Conservation (phyloP, 805 yeast genomes). For the Wickerhamomyces mucosus region DNA sequence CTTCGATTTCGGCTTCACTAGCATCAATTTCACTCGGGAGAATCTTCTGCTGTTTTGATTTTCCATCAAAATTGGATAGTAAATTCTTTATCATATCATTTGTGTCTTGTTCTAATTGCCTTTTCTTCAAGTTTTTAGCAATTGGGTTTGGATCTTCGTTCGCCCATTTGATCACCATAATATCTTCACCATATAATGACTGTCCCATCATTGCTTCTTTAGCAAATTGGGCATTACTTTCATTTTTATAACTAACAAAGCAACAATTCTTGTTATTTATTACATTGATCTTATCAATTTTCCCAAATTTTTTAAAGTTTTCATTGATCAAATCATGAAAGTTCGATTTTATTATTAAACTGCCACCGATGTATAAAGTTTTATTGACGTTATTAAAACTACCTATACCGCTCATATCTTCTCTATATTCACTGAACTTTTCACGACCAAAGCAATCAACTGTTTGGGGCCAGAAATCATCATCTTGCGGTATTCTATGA, state of each 20-base stretch:
- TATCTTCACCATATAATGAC: constrained; percentile 55
- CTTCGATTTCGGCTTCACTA: constrained; percentile 18
- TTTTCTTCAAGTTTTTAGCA: constrained; percentile 37
- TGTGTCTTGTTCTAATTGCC: constrained; percentile 19
- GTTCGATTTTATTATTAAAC: constrained; percentile 30
- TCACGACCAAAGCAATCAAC: constrained; percentile 92
- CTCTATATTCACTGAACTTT: constrained; percentile 69
- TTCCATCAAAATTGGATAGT: constrained; percentile 26
- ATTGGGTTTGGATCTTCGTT: constrained; percentile 76
- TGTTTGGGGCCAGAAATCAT: constrained; percentile 51
- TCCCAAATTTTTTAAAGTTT: constrained; percentile 70
- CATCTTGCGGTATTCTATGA: constrained; percentile 63
- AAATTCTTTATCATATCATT: constrained; percentile 35
- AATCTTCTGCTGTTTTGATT: constrained; percentile 13
- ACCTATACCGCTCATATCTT: constrained; percentile 94
- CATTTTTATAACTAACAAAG: constrained; percentile 62
- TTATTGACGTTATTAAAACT: constrained; percentile 59
- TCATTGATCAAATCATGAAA: constrained; percentile 27
- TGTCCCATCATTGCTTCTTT: constrained; percentile 92
- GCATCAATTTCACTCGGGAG: too few relatives aligned
- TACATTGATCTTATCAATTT: constrained; percentile 55
- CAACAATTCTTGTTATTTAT: constrained; percentile 60
- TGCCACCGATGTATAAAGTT: constrained; percentile 67
- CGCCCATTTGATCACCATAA: constrained; percentile 77
- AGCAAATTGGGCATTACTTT: constrained; percentile 83